These are phyloP conservation scores for Emericellopsis terricola DNA, from an alignment of 495 filamentous ascomycete genomes.

Conservation along the genomic window DNA sequence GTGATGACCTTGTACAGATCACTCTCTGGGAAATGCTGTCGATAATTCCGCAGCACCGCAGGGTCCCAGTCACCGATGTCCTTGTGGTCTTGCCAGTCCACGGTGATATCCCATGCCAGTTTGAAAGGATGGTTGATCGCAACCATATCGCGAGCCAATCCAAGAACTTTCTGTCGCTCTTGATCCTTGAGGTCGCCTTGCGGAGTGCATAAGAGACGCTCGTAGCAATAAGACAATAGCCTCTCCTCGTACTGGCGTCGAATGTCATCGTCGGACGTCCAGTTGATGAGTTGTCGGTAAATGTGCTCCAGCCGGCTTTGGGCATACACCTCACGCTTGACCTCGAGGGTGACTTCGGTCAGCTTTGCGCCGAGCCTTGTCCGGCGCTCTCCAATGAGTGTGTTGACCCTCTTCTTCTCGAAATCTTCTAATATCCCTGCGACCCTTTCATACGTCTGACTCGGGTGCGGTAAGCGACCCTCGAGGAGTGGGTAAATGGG, in stretches of 20 bases:
- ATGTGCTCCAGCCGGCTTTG: constrained; percentile 52
- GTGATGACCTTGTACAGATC: constrained; percentile 65
- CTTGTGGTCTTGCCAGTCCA: constrained; percentile 78
- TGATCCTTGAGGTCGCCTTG: constrained; percentile 37
- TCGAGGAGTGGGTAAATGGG: constrained; percentile 69
- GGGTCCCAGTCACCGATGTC: constrained; percentile 54
- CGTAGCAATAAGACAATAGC: constrained; percentile 61
- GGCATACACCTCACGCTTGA: constrained; percentile 65
- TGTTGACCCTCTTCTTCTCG: constrained; percentile 83
- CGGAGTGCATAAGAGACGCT: constrained; percentile 50
- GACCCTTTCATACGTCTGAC: constrained; percentile 62
- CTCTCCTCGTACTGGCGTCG: constrained; percentile 82
- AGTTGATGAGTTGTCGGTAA: constrained; percentile 72
- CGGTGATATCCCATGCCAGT: constrained; percentile 72
- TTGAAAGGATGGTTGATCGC: constrained; percentile 87
- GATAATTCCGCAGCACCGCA: constrained; percentile 58
- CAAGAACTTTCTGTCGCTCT: constrained; percentile 52
- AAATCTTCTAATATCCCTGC: constrained; percentile 74
- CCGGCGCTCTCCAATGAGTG: constrained; percentile 71
- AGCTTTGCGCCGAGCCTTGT: constrained; percentile 74
- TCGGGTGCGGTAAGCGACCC: constrained; percentile 65
- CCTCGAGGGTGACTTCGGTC: constrained; percentile 66
- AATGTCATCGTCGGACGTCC: constrained; percentile 72
- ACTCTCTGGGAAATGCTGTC: constrained; percentile 64
- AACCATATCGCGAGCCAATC: constrained; percentile 74